Evolutionary conservation across 768 basidiomycete genomes (phyloP), one percentile per base, ranked within the genome.

Genomic region (Leucosporidium scottii): DNA sequence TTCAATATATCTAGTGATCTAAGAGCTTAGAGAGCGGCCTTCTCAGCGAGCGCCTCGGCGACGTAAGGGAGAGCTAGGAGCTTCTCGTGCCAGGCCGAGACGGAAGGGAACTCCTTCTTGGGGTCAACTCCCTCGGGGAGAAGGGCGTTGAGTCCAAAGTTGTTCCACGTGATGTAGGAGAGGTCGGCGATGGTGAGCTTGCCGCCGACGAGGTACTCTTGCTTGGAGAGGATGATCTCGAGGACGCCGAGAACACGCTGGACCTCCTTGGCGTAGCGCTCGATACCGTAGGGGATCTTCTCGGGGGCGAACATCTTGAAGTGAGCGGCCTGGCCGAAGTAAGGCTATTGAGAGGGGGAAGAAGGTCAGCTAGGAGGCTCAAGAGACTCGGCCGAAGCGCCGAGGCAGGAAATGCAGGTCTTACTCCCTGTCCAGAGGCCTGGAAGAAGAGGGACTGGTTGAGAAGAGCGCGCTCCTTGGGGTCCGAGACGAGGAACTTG

Each of bases 381-480:
- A 8, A 28, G 25, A 7, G 18, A 7, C 8, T 27, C 39, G 21
- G 15, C 47, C 21, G 25, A 44, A 2, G 39, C 8, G 25, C 27
- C 57, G 57, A 60, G 13, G n/a, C n/a, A 23, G 20, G 21, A 39
- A 3, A 25, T 27, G 8, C 8, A 21, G 51, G 10, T 34, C 3
- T 9, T 6, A 47, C 44, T 8, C 47, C 51, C 59, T 65, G 65
- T 15, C 68, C 67, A 12, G 68, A 70, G 25, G 65, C 54, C 61
- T 70, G 65, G 67, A 67, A 74, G 63, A 73, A 74, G 55, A 74
- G 70, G 69, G 69, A 72, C 51, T 66, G 54, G 65, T 68, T 66
- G 17, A 63, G 44, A 0, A 54, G 59, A 7, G 44, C 53, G 17
- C 65, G 66, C 51, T 75, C 66, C 51, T 68, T 67, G 31, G 71